These are phyloP conservation scores for Xylariaceae sp. DNA, from an alignment of 2,329 filamentous ascomycete species.

Conservation along the genomic window DNA sequence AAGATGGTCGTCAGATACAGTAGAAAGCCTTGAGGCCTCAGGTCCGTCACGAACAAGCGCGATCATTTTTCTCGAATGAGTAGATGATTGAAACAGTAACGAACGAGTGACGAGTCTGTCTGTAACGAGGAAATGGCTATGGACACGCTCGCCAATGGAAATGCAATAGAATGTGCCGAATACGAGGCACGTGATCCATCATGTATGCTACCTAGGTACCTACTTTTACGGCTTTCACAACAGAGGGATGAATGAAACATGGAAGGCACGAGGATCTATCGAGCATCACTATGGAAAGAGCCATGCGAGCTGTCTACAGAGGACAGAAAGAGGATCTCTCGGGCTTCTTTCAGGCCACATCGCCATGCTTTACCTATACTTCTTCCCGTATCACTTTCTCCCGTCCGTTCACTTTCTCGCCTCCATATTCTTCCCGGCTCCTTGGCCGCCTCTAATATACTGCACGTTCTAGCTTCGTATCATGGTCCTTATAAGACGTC, in stretches of 20 bases:
- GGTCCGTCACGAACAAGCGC: too few species aligned
- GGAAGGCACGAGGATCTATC: conserved; percentile 1
- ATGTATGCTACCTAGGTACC: not conserved
- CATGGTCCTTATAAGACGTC: conserved; percentile 14
- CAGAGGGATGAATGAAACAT: not conserved
- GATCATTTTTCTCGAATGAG: too few species aligned
- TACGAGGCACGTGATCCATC: not conserved
- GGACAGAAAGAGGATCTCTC: not conserved
- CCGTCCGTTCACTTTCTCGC: not conserved
- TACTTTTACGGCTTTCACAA: not conserved
- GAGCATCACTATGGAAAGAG: conserved; percentile 1
- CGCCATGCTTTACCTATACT: not conserved
- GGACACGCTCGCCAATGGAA: too few species aligned
- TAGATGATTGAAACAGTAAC: too few species aligned
- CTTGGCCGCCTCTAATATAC: not conserved
- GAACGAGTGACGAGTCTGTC: too few species aligned
- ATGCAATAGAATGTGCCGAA: not conserved
- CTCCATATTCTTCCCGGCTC: not conserved
- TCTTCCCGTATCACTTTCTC: not conserved
- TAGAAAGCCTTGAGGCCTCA: too few species aligned
- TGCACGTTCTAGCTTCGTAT: not conserved
- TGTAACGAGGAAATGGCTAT: too few species aligned
- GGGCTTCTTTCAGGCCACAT: not conserved
- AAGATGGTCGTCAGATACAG: too few species aligned
- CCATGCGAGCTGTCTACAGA: not conserved